Percentiles rank a stretch among this genome's conserved stretches.
Conservation (phyloP, 1,139 yeast species). For the Candida dubliniensis region DNA sequence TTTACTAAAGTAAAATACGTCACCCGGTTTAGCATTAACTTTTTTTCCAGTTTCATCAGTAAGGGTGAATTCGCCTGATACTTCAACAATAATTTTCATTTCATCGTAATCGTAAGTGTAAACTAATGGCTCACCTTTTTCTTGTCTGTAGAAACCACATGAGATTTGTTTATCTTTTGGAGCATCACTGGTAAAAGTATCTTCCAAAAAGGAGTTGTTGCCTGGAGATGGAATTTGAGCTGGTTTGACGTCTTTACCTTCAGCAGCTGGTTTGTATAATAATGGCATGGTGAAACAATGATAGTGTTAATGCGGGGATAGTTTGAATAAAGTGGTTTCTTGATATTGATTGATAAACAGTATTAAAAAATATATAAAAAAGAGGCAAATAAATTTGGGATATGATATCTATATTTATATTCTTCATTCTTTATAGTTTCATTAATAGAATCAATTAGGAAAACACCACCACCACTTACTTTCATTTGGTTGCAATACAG, state of each 20-base stretch:
- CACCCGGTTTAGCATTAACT: conserved; percentile 60
- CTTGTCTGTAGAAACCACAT: conserved; percentile 69
- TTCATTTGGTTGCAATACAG: background rate
- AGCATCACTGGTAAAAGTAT: conserved; percentile 57
- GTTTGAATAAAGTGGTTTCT: too few species aligned
- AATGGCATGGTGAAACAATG: conserved; percentile 30
- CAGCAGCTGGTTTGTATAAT: conserved; percentile 52
- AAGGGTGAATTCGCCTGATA: conserved; percentile 61
- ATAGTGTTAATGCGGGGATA: too few species aligned
- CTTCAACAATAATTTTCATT: conserved; percentile 67
- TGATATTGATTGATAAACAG: background rate
- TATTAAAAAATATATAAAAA: background rate
- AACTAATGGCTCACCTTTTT: conserved; percentile 63
- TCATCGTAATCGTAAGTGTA: conserved; percentile 67
- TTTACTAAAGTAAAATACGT: conserved; percentile 65
- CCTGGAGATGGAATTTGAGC: conserved; percentile 58
- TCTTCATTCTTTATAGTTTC: background rate
- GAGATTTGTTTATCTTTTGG: conserved; percentile 58
- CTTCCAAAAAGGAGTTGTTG: conserved; percentile 67
- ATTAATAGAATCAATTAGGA: background rate
- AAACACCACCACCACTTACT: background rate
- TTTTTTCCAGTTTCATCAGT: conserved; percentile 62
- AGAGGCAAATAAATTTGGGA: background rate
- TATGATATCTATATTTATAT: too few species aligned
- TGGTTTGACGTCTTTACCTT: conserved; percentile 56